Base-by-base conservation (phyloP, 2,329 filamentous ascomycete species). In the Aspergillus fumigatus region DNA sequence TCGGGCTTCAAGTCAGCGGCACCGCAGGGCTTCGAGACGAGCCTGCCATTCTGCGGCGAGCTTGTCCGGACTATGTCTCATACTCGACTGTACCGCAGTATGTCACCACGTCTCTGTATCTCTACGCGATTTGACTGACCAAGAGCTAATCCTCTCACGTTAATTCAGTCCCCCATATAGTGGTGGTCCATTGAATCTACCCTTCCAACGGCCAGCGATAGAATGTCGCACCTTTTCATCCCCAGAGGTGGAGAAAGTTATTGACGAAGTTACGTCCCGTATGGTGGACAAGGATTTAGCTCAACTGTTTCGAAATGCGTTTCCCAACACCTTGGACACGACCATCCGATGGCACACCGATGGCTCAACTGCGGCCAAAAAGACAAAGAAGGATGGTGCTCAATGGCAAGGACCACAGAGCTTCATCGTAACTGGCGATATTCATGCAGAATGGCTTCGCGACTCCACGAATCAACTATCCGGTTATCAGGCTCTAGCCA, bases 381-480 rank as follows among this genome's bases (percentile, higher is more conserved):
- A 72, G 48, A 70, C 63, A 50, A 69, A 66, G 50, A 71, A 70
- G 54, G 81, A 85, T 51, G 80, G 84, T 4, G 83, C 81, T 17
- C 82, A 84, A 62, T 97, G 92, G 92, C 80, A 88, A 63, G 92
- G 92, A 0, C 80, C 89, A 0, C 93, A 97, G 68, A 92, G 89
- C 10, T 97, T 97, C 71, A 88, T 97, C 62, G 95, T 96, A 51
- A 96, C 91, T 0, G 91, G 91, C 51, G 91, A 96, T 65, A 96
- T 96, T 70, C 89, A 95, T 66, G 92, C 92, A 0, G 91, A 96
- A 73, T 96, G 92, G 92, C 78, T 96, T 51, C 86, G 92, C 52
- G 91, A 96, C 74, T 95, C 90, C 10, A 95, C 92, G 10, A 97
- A 97, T 73, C 94, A 99, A 74, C 77, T 99, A 52, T 84, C 88